Evolutionary conservation across 495 filamentous ascomycete species (phyloP).

Genomic region (Lophiostoma macrostomum): DNA sequence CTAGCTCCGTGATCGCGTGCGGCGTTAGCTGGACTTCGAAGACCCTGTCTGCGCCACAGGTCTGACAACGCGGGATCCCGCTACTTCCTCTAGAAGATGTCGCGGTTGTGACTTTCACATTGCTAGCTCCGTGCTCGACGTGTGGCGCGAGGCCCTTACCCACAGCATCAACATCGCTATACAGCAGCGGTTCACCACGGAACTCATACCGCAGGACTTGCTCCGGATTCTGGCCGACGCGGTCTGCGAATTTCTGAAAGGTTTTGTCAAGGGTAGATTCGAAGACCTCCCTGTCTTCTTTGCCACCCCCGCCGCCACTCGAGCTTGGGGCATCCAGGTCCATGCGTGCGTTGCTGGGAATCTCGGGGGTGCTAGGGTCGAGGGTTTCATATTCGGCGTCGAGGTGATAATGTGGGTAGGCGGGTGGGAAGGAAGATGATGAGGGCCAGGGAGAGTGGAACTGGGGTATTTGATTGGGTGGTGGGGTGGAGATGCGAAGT

Average conservation of each 20-base stretch:
- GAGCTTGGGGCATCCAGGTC: conserved; percentile 52
- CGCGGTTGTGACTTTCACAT: conserved; percentile 39
- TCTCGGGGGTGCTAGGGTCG: conserved; percentile 45
- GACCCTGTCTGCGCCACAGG: conserved; percentile 70
- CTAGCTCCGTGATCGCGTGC: conserved; percentile 84
- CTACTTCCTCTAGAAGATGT: conserved; percentile 27
- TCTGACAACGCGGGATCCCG: conserved; percentile 69
- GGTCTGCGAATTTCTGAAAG: conserved; percentile 88
- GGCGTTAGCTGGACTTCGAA: conserved; percentile 92
- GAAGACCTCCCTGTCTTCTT: conserved; percentile 78
- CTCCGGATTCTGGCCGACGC: conserved; percentile 86
- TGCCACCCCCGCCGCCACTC: conserved; percentile 49
- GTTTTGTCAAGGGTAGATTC: conserved; percentile 80
- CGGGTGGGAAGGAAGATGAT: conserved; percentile 56
- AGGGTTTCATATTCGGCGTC: conserved; percentile 93
- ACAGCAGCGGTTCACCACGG: conserved; percentile 74
- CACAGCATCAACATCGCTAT: conserved; percentile 69
- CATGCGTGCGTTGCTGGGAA: conserved; percentile 50
- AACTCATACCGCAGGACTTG: conserved; percentile 94
- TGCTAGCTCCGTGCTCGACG: conserved; percentile 31
- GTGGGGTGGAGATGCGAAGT: conserved; percentile 49
- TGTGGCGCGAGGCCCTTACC: conserved; percentile 56
- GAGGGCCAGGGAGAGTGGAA: conserved; percentile 70
- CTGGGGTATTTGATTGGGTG: conserved; percentile 31
- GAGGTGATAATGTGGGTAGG: conserved; percentile 76